phyloP scores from a whole-genome alignment of 768 basidiomycete species.

The Grammothele lineata region DNA sequence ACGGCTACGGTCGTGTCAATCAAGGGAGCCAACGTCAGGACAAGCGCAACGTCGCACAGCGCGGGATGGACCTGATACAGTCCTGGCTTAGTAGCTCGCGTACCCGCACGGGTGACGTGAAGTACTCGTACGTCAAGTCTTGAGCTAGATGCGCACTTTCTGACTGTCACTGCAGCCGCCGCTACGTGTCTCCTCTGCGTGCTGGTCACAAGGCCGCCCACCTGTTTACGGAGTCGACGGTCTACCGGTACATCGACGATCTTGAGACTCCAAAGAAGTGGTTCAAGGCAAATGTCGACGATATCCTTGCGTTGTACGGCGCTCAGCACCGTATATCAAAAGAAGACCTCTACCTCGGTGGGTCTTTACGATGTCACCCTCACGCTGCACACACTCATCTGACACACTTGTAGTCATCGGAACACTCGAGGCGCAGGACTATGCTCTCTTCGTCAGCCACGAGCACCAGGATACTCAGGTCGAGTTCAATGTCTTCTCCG shows the following conservation, averaged over 20 bases:
- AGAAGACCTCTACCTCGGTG: conserved; percentile 35
- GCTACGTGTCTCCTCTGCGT: conserved; percentile 57
- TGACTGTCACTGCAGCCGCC: conserved; percentile 27
- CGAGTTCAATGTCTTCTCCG: conserved; percentile 64
- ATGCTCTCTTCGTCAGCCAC: conserved; percentile 74
- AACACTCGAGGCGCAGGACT: conserved; percentile 63
- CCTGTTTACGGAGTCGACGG: conserved; percentile 64
- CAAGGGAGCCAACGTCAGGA: conserved; percentile 48
- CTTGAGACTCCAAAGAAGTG: conserved; percentile 64
- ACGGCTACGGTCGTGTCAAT: conserved; percentile 58
- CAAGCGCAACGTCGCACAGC: conserved; percentile 54
- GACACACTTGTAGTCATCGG: conserved; percentile 49
- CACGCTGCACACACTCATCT: too few relatives aligned
- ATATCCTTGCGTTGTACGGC: conserved; percentile 55
- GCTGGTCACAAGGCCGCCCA: conserved; percentile 64
- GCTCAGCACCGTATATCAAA: conserved; percentile 29
- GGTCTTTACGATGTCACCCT: conserved; percentile 6
- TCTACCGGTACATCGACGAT: conserved; percentile 63
- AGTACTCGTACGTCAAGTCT: conserved; percentile 34
- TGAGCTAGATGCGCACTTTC: too few relatives aligned
- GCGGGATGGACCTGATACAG: conserved; percentile 52
- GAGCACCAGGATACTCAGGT: conserved; percentile 58
- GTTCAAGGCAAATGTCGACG: conserved; percentile 67
- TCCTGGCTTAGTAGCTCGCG: conserved; percentile 32
- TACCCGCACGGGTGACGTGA: conserved; percentile 24